A percentile compares a stretch with the other conserved stretches of the same genome.
Evolutionary conservation across 2,329 filamentous ascomycete genomes (phyloP).

Genomic region (Colletotrichum magnum): DNA sequence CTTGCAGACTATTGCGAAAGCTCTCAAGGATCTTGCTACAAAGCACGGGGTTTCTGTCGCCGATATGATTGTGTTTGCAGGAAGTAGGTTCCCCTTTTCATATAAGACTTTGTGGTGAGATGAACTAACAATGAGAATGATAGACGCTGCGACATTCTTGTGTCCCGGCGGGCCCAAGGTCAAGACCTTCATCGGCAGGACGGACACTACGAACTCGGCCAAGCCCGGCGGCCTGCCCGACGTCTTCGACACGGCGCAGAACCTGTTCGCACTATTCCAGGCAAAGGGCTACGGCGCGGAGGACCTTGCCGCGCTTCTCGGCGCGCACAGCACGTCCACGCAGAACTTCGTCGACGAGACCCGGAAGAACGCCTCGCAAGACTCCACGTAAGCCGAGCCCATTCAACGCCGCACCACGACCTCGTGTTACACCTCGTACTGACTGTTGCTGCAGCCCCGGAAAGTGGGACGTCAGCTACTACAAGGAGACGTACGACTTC

Average conservation of each 20-base stretch:
- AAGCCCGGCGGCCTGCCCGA: conserved; percentile 60
- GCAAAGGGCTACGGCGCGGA: conserved; percentile 66
- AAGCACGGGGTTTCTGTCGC: conserved; percentile 61
- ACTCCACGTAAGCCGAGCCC: conserved; percentile 54
- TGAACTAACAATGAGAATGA: conserved; percentile 21
- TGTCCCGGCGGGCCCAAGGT: conserved; percentile 63
- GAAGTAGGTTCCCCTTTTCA: conserved; percentile 11
- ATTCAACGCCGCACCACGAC: too few species aligned
- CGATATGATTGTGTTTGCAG: conserved; percentile 67
- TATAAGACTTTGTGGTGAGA: background rate
- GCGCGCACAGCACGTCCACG: conserved; percentile 66
- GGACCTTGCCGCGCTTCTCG: conserved; percentile 67
- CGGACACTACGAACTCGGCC: conserved; percentile 57
- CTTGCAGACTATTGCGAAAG: conserved; percentile 56
- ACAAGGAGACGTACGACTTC: conserved; percentile 55
- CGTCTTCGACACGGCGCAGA: conserved; percentile 56
- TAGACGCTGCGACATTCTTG: conserved; percentile 63
- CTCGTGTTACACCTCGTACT: too few species aligned
- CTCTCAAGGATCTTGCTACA: conserved; percentile 56
- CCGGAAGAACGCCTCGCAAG: conserved; percentile 62
- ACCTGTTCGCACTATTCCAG: conserved; percentile 62
- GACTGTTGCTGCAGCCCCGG: conserved; percentile 49
- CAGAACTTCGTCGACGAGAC: conserved; percentile 60
- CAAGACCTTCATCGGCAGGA: conserved; percentile 65
- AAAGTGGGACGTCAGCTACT: conserved; percentile 68